These are phyloP conservation scores for Straminergon stramineum DNA, from an alignment of 225 moss, liverwort and hornwort species.

Conservation along the genomic window DNA sequence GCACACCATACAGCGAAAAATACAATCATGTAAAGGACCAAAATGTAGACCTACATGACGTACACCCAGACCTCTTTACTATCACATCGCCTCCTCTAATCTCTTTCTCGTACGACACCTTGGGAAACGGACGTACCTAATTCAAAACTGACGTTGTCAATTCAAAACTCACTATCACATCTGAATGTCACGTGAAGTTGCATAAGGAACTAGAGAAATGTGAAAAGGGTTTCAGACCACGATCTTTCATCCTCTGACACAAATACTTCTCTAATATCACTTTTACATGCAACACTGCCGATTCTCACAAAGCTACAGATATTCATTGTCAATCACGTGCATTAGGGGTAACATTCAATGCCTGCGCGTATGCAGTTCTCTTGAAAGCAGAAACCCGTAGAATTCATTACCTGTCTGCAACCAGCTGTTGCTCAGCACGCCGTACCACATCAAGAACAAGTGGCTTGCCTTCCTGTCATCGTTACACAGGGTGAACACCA, in stretches of 20 bases:
- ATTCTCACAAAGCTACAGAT: not conserved
- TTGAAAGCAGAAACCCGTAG: not conserved
- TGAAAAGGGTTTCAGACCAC: not conserved
- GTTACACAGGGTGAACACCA: not conserved
- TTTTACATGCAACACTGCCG: not conserved
- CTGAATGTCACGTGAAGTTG: not conserved
- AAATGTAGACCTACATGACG: not conserved
- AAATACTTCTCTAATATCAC: not conserved
- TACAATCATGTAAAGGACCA: not conserved
- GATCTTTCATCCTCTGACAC: not conserved
- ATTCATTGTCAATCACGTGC: not conserved
- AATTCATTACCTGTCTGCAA: slow-evolving; percentile 46
- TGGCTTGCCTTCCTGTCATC: slow-evolving; percentile 73
- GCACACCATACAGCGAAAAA: not conserved
- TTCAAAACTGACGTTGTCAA: not conserved
- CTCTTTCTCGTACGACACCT: not conserved
- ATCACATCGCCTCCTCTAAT: not conserved
- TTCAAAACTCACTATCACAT: no score
- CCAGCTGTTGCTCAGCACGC: slow-evolving; percentile 61
- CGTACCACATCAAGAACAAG: slow-evolving; percentile 86
- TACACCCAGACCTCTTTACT: not conserved
- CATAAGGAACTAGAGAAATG: not conserved
- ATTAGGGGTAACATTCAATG: not conserved
- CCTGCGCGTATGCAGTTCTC: not conserved
- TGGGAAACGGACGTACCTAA: not conserved